These are phyloP conservation scores for Plantago elongata DNA, from an alignment of 257 asterid species.

Conservation along the genomic window DNA sequence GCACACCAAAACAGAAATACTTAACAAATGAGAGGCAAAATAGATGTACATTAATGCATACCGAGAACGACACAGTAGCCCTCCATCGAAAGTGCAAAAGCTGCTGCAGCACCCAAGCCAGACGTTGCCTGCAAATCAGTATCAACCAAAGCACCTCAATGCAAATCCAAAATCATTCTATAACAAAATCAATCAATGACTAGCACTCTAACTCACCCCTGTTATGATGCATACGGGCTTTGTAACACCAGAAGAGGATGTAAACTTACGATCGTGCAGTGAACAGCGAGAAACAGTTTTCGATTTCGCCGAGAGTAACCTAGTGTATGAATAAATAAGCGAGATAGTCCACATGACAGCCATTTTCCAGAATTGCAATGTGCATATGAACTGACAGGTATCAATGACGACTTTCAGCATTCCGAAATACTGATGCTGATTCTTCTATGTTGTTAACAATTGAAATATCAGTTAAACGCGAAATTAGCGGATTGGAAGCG, in stretches of 20 bases:
- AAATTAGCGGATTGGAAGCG: not conserved
- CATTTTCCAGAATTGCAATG: conserved; percentile 70
- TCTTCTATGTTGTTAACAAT: not conserved
- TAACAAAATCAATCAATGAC: not conserved
- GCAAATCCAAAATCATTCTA: not conserved
- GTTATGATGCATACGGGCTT: conserved; percentile 73
- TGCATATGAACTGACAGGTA: conserved; percentile 33
- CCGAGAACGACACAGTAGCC: conserved; percentile 81
- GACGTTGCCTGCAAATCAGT: conserved; percentile 65
- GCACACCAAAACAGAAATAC: too few species aligned
- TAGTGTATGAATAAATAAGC: conserved; percentile 47
- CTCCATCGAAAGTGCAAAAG: conserved; percentile 64
- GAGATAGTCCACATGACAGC: conserved; percentile 55
- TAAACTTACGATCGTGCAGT: conserved; percentile 16
- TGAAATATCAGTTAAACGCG: not conserved
- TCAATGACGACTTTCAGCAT: conserved; percentile 27
- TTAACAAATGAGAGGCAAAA: too few species aligned
- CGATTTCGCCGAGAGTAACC: conserved; percentile 29
- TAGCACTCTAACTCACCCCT: conserved; percentile 45
- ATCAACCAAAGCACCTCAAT: conserved; percentile 10
- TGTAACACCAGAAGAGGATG: conserved; percentile 7
- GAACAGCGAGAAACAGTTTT: conserved; percentile 27
- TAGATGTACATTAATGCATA: conserved; percentile 14
- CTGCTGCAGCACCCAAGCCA: conserved; percentile 89
- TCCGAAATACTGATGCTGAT: conserved; percentile 21